Percentiles rank a stretch among this genome's conserved stretches.
phyloP scores from a whole-genome alignment of 805 yeast genomes.

The Candida michaelii region DNA sequence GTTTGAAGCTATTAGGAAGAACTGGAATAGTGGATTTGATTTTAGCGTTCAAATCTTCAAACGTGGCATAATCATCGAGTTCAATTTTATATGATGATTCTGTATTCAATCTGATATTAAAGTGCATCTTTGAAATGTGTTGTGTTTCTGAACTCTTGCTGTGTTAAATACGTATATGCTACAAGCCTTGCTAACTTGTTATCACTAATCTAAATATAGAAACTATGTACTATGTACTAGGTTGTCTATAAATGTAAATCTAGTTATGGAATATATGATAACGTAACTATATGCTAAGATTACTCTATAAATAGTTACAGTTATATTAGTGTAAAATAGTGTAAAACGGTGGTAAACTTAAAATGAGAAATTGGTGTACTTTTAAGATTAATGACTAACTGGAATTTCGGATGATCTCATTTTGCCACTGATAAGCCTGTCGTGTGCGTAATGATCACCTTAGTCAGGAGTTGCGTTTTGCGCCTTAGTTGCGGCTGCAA shows the following conservation, averaged over 20 bases:
- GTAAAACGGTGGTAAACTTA: no score
- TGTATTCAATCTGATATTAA: conserved; percentile 37
- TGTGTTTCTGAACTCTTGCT: no score
- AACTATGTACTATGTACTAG: no score
- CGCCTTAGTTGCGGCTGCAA: not conserved
- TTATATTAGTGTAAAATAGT: no score
- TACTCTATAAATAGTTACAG: not conserved
- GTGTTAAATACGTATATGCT: no score
- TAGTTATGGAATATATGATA: no score
- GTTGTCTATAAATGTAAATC: no score
- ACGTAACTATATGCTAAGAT: no score
- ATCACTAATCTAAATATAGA: no score
- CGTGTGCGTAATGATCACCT: conserved; percentile 1
- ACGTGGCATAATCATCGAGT: conserved; percentile 53
- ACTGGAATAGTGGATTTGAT: conserved; percentile 44
- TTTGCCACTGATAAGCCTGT: conserved; percentile 10
- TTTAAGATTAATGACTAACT: conserved; percentile 5
- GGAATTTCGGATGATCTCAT: conserved; percentile 7
- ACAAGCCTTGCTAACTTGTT: no score
- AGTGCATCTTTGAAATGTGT: not conserved
- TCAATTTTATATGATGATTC: conserved; percentile 46
- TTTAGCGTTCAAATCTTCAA: conserved; percentile 48
- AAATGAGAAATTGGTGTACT: not conserved
- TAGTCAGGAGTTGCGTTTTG: not conserved
- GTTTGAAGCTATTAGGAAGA: conserved; percentile 39